Evolutionary conservation across 2,329 filamentous ascomycete genomes (phyloP).

Genomic region (Boeremia exigua): DNA sequence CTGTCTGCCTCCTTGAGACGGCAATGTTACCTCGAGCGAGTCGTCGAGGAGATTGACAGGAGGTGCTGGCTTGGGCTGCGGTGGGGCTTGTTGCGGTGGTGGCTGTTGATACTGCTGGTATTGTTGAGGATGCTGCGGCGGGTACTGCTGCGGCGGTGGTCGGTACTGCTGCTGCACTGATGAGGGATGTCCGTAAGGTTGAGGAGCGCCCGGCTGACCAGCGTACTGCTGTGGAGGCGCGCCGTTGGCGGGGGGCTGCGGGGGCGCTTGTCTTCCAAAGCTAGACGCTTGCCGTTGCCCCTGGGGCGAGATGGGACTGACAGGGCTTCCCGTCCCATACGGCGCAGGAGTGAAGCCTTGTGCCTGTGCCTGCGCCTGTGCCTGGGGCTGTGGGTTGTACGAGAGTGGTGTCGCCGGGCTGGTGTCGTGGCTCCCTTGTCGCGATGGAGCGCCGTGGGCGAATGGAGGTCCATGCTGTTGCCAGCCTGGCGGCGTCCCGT

Average conservation of each 20-base stretch:
- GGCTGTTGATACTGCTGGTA: conserved; percentile 29
- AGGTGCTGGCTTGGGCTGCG: conserved; percentile 35
- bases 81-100: conserved; percentile 20
- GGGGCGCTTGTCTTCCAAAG: conserved; percentile 29
- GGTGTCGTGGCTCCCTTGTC: conserved; percentile 32
- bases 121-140: conserved; percentile 17
- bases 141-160: conserved; percentile 22
- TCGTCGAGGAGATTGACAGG: conserved; percentile 65
- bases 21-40: conserved; percentile 65
- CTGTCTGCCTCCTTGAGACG: conserved; percentile 56
- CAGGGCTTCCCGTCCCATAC: conserved; percentile 42
- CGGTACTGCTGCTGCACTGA: conserved; percentile 7
- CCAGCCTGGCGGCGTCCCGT: conserved; percentile 20
- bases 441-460: conserved; percentile 24
- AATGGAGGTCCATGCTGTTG: conserved; percentile 22
- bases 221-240: conserved; percentile 24
- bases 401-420: conserved; percentile 36
- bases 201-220: neutral
- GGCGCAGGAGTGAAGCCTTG: conserved; percentile 29
- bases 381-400: conserved; percentile 36
- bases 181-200: conserved; percentile 14
- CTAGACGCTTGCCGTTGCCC: conserved; percentile 28
- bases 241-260: conserved; percentile 18
- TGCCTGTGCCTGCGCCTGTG: conserved; percentile 36
- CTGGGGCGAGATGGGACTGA: conserved; percentile 46